These are phyloP conservation scores for Puccinellia tenuiflora DNA, from an alignment of 176 grass and related monocot species.

Conservation along the genomic window DNA sequence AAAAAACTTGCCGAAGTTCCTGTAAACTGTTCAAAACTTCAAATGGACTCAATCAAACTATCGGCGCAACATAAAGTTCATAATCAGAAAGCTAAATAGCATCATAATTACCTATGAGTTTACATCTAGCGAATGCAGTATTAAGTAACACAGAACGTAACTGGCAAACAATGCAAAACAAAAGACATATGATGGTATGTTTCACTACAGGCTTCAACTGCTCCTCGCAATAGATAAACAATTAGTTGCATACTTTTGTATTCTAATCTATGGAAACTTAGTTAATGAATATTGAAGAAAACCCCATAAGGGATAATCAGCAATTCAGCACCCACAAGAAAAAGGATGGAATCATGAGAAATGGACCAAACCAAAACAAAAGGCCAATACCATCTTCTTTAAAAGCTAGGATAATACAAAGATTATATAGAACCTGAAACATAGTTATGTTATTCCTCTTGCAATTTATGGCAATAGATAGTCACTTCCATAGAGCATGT, in stretches of 20 bases:
- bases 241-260: background rate
- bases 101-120: background rate
- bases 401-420: constrained; percentile 3
- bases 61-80: background rate
- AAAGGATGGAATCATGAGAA: background rate
- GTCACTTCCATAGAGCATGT: background rate
- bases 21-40: background rate
- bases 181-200: background rate
- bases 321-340: background rate
- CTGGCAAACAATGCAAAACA: background rate
- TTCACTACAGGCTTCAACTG: background rate
- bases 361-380: background rate
- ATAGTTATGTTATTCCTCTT: background rate
- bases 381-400: background rate
- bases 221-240: background rate
- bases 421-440: background rate
- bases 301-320: background rate
- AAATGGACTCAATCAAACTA: constrained; percentile 11
- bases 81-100: background rate
- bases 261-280: background rate
- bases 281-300: background rate
- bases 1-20: background rate
- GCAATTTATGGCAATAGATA: background rate
- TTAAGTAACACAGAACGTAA: background rate
- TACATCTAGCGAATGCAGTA: background rate